Evolutionary conservation across 2,329 filamentous ascomycete species (phyloP).

Genomic region (Rhynchosporium secalis): DNA sequence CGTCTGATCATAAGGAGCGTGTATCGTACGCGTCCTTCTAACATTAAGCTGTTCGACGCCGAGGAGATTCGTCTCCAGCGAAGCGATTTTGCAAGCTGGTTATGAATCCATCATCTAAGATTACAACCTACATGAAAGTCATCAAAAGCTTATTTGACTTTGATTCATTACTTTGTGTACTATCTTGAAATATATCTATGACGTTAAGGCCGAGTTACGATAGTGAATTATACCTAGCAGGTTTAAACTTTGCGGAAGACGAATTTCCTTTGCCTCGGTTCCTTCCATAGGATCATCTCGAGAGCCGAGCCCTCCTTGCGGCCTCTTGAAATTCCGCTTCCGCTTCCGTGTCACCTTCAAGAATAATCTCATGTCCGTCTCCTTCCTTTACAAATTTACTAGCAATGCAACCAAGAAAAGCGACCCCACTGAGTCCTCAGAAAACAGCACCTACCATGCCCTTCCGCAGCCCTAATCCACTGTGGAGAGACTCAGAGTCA

Average conservation of each 20-base stretch:
- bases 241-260: no score
- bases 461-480: constrained; percentile 54
- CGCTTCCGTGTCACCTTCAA: constrained; percentile 60
- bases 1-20: background rate
- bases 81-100: no score
- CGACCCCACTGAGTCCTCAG: constrained; percentile 50
- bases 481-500: no score
- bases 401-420: constrained; percentile 50
- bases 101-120: no score
- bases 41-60: background rate
- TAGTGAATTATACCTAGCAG: no score
- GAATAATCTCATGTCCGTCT: constrained; percentile 63
- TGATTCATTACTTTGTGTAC: no score
- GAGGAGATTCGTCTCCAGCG: no score
- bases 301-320: constrained; percentile 1
- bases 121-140: no score
- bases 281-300: background rate
- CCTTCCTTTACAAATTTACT: constrained; percentile 61
- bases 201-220: no score
- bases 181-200: no score
- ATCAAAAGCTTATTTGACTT: no score
- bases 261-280: no score
- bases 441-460: constrained; percentile 53
- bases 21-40: background rate
- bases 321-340: constrained; percentile 42